These are phyloP conservation scores for Arabidopsis hybrid DNA, from an alignment of 441 rosid genomes.

Conservation along the genomic window DNA sequence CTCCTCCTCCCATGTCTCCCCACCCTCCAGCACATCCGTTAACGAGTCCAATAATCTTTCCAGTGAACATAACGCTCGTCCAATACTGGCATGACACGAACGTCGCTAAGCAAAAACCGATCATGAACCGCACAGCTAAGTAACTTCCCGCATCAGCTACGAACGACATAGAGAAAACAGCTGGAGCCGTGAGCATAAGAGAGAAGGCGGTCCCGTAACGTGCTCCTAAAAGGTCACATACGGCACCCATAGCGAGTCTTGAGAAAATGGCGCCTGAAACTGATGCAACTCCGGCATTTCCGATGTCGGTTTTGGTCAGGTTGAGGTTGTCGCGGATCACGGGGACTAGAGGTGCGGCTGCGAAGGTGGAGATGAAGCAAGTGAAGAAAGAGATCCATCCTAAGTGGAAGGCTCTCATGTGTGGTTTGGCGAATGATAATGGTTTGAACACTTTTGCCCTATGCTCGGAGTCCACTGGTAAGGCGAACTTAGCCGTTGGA, in stretches of 20 bases:
- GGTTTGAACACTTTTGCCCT: conserved; percentile 53
- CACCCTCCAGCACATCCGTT: conserved; percentile 60
- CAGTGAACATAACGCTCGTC: conserved; percentile 56
- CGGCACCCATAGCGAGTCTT: conserved; percentile 56
- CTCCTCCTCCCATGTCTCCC: conserved; percentile 60
- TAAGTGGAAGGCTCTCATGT: conserved; percentile 55
- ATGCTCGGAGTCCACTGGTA: conserved; percentile 57
- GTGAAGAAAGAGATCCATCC: conserved; percentile 62
- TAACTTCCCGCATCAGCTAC: conserved; percentile 50
- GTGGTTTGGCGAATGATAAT: conserved; percentile 54
- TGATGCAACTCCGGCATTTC: conserved; percentile 57
- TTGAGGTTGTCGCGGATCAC: conserved; percentile 55
- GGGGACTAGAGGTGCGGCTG: conserved; percentile 57
- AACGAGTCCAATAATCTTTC: conserved; percentile 51
- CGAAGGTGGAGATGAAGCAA: conserved; percentile 58
- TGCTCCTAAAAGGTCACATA: conserved; percentile 54
- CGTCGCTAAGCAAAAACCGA: conserved; percentile 54
- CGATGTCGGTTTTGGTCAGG: conserved; percentile 49
- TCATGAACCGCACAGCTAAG: conserved; percentile 54
- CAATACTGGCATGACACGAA: conserved; percentile 56
- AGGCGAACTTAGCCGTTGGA: conserved; percentile 44
- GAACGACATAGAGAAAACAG: conserved; percentile 52
- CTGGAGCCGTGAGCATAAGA: conserved; percentile 50
- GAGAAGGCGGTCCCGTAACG: conserved; percentile 52
- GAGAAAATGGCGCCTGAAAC: conserved; percentile 57